A percentile compares a stretch with the other conserved stretches of the same genome.
Evolutionary conservation across 768 basidiomycete species (phyloP).

Genomic region (Suillus occidentalis): DNA sequence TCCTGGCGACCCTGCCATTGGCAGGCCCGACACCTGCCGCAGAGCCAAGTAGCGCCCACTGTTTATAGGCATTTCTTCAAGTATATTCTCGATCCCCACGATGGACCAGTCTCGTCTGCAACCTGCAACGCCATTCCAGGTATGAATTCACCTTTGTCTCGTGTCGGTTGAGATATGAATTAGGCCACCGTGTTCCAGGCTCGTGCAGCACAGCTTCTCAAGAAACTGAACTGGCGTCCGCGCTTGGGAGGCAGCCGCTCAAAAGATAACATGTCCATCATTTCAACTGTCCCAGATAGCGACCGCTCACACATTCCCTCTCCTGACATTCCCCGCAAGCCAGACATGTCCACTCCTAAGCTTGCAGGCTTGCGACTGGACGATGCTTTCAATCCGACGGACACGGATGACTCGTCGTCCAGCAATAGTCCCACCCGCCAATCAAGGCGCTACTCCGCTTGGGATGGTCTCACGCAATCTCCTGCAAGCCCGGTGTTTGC

Average conservation of each 20-base stretch:
- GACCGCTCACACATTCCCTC: conserved; percentile 35
- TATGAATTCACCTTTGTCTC: conserved; percentile 16
- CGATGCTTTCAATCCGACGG: conserved; percentile 25
- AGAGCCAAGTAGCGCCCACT: conserved; percentile 25
- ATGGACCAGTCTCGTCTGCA: conserved; percentile 31
- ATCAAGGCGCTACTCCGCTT: conserved; percentile 24
- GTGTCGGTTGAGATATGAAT: conserved; percentile 18
- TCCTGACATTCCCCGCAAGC: conserved; percentile 32
- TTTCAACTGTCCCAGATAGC: conserved; percentile 22
- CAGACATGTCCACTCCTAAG: conserved; percentile 17
- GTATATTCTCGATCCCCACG: conserved; percentile 19
- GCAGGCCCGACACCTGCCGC: conserved; percentile 3
- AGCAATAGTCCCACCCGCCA: conserved; percentile 21
- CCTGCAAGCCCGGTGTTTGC: conserved; percentile 15
- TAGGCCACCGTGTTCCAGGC: conserved; percentile 14
- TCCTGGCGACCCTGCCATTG: neutral
- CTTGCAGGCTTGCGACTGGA: conserved; percentile 25
- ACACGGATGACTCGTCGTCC: conserved; percentile 33
- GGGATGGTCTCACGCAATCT: conserved; percentile 17
- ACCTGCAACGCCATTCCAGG: conserved; percentile 26
- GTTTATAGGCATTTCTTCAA: conserved; percentile 7
- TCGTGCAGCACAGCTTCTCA: conserved; percentile 41
- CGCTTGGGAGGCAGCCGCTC: conserved; percentile 31
- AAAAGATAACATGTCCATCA: conserved; percentile 27
- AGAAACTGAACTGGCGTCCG: conserved; percentile 37